These are phyloP conservation scores for Phylloporus arenicola DNA, from an alignment of 768 basidiomycete genomes.

Conservation along the genomic window DNA sequence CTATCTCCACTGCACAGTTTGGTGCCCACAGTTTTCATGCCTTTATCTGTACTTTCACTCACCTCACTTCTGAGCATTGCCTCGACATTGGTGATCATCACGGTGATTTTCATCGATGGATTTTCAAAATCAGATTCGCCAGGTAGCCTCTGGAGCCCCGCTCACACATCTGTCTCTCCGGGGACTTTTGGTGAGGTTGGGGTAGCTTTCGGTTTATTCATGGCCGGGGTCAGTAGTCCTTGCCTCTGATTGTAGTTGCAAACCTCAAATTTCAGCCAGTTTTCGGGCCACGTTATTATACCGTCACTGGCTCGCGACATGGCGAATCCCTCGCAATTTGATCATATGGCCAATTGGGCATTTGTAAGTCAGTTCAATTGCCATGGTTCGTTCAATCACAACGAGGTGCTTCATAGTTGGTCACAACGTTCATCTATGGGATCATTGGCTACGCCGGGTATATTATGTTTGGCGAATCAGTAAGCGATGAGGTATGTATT, in stretches of 20 bases:
- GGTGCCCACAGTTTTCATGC: conserved; percentile 80
- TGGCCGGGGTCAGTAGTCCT: conserved; percentile 67
- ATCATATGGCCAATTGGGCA: conserved; percentile 77
- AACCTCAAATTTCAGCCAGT: conserved; percentile 36
- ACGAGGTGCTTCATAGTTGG: conserved; percentile 34
- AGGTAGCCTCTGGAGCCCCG: conserved; percentile 77
- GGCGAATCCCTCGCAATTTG: conserved; percentile 74
- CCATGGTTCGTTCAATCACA: background rate
- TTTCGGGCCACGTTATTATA: conserved; percentile 89
- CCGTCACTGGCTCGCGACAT: conserved; percentile 89
- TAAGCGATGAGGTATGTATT: conserved; percentile 69
- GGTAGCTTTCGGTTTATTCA: conserved; percentile 81
- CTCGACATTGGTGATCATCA: conserved; percentile 69
- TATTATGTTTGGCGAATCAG: conserved; percentile 79
- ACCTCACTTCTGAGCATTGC: conserved; percentile 82
- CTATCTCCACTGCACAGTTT: conserved; percentile 42
- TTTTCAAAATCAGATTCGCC: conserved; percentile 64
- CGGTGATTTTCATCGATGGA: conserved; percentile 80
- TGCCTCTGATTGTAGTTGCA: background rate
- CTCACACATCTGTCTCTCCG: conserved; percentile 57
- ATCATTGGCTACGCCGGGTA: conserved; percentile 80
- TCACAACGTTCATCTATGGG: conserved; percentile 59
- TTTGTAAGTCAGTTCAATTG: conserved; percentile 52
- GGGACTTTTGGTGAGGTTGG: conserved; percentile 56
- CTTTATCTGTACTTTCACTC: conserved; percentile 80